Base-by-base conservation (phyloP, 192 early-diverging fungal genomes). In the Dissophora ornata region DNA sequence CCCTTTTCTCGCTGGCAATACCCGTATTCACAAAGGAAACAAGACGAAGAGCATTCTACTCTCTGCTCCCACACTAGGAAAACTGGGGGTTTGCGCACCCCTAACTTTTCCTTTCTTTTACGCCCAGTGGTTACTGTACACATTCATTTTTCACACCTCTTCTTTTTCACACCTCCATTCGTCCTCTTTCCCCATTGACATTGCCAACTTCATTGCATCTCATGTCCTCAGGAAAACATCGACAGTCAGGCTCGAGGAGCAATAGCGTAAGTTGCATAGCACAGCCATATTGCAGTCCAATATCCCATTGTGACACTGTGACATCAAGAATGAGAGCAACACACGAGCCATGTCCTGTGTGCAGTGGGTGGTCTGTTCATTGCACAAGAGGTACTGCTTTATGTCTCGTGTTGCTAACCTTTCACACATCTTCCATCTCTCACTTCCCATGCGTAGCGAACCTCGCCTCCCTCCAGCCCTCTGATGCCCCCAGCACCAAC, bases 391-490 rank as follows among this genome's bases (percentile, higher is more conserved):
- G n/a, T n/a, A n/a, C n/a, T n/a, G n/a, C n/a, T n/a, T n/a, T n/a
- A n/a, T n/a, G n/a, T n/a, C n/a, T n/a, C n/a, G n/a, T n/a, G n/a
- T n/a, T n/a, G n/a, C n/a, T n/a, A n/a, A n/a, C n/a, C n/a, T n/a
- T n/a, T n/a, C n/a, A n/a, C n/a, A n/a, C n/a, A n/a, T n/a, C n/a
- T n/a, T n/a, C n/a, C n/a, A n/a, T n/a, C n/a, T n/a, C n/a, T n/a
- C n/a, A n/a, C n/a, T n/a, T n/a, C n/a, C n/a, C n/a, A n/a, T n/a
- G n/a, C n/a, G n/a, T n/a, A n/a, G n/a, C n/a, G n/a, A n/a, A n/a
- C n/a, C n/a, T 67, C 73, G n/a, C 73, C 73, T 11, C 34, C 73
- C 0, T 61, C 63, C 0, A 67, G 64, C 13, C 73, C 73, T 18
- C 65, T 58, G 0, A 4, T 77, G 59, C 73, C 73, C 21, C 73